Percentiles rank a stretch among this genome's conserved stretches.
Evolutionary conservation across 306 rosid species (phyloP).

Genomic region (Trifolium fragiferum): DNA sequence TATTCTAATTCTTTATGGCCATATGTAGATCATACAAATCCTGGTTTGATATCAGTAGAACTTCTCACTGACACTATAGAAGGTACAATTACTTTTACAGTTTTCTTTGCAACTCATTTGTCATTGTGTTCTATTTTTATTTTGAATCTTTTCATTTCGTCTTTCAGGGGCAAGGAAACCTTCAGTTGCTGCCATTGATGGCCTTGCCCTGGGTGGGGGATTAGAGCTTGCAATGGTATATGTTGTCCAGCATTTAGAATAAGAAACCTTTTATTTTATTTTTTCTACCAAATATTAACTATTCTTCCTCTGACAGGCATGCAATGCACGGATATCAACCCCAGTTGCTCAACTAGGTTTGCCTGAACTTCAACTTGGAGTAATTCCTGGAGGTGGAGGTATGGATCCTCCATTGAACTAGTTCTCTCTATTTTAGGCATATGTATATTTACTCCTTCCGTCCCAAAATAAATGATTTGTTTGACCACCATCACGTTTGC

Average conservation of each 20-base stretch:
- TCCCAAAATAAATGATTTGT: too few relatives aligned
- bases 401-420: constrained; percentile 10
- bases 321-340: constrained; percentile 90
- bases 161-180: constrained; percentile 81
- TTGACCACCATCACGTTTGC: too few relatives aligned
- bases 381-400: constrained; percentile 56
- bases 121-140: constrained; percentile 34
- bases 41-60: constrained; percentile 71
- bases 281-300: constrained; percentile 4
- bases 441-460: background rate
- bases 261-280: background rate
- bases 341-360: constrained; percentile 84
- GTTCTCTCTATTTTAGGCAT: constrained; percentile 11
- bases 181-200: constrained; percentile 96
- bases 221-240: constrained; percentile 95
- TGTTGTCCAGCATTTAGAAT: constrained; percentile 25
- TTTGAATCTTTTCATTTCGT: constrained; percentile 37
- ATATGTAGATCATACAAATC: constrained; percentile 46
- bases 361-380: constrained; percentile 75
- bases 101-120: constrained; percentile 21
- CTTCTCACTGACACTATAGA: constrained; percentile 69
- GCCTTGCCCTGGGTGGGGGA: constrained; percentile 98
- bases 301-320: constrained; percentile 60
- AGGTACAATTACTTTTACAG: constrained; percentile 51
- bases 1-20: constrained; percentile 31